Conservation (phyloP, 129 eudicot species). For the Arctium lappa region DNA sequence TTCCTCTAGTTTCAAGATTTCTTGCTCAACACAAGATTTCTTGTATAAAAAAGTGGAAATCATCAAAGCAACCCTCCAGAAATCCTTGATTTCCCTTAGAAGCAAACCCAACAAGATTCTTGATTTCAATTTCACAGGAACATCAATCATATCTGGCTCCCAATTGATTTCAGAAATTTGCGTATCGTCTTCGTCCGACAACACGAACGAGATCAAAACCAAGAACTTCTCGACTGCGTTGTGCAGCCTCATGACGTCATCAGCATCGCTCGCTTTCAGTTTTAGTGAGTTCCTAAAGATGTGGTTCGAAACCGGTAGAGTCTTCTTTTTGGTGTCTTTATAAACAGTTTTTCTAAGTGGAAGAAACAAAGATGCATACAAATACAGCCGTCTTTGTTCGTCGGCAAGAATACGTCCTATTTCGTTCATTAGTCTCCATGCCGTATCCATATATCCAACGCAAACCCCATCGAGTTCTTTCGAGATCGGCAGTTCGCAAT, state of each 20-base stretch:
- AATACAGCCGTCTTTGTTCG: slow-evolving; percentile 50
- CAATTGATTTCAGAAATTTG: slow-evolving; percentile 37
- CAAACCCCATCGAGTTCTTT: slow-evolving; percentile 15
- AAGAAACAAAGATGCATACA: slow-evolving; percentile 69
- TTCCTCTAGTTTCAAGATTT: slow-evolving; percentile 31
- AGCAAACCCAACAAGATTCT: slow-evolving; percentile 69
- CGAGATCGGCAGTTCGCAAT: slow-evolving; percentile 12
- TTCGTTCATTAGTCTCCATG: slow-evolving; percentile 9
- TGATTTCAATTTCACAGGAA: slow-evolving; percentile 42
- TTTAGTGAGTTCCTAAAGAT: slow-evolving; percentile 63
- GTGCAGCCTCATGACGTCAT: slow-evolving; percentile 43
- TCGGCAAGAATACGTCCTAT: slow-evolving; percentile 1
- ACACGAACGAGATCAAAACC: slow-evolving; percentile 51
- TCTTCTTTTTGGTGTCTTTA: slow-evolving; percentile 60
- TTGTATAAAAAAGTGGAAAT: slow-evolving; percentile 43
- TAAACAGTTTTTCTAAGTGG: slow-evolving; percentile 64
- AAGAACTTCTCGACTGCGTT: slow-evolving; percentile 54
- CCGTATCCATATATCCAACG: slow-evolving; percentile 19
- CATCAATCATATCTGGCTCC: slow-evolving; percentile 51
- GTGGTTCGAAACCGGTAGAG: slow-evolving; percentile 46
- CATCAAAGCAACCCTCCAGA: slow-evolving; percentile 73
- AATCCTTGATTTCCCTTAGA: slow-evolving; percentile 76
- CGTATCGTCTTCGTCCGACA: slow-evolving; percentile 18
- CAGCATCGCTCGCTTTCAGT: slow-evolving; percentile 76
- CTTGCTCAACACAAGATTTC: slow-evolving; percentile 25